Evolutionary conservation across 225 moss, liverwort and hornwort species (phyloP).

Genomic region (Marchantia paleacea): DNA sequence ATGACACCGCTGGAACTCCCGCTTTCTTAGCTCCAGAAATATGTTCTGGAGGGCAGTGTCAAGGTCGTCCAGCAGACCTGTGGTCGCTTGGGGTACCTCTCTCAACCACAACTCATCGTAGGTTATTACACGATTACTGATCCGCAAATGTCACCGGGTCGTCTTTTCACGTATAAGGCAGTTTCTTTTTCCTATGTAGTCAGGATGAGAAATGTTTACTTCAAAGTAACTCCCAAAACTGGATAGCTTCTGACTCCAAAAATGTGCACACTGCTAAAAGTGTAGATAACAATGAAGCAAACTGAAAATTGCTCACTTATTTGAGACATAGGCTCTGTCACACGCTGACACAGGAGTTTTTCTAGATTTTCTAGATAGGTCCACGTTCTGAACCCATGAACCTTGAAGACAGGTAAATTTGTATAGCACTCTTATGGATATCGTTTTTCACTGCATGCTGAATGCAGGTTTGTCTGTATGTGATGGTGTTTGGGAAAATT

Average conservation of each 20-base stretch:
- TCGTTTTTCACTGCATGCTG: neutral
- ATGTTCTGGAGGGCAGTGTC: constrained; percentile 48
- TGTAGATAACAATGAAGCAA: too few relatives aligned
- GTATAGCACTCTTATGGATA: neutral
- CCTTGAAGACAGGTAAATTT: too few relatives aligned
- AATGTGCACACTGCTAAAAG: too few relatives aligned
- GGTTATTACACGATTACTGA: neutral
- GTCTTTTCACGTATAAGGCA: neutral
- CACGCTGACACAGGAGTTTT: neutral
- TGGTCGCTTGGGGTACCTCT: constrained; percentile 58
- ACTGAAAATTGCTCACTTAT: too few relatives aligned
- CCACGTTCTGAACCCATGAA: neutral
- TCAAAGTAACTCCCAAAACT: neutral
- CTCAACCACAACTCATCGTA: neutral
- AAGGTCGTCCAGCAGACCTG: constrained; percentile 52
- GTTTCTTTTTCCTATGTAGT: neutral
- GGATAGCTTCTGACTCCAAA: neutral
- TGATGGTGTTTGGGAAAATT: constrained; percentile 44
- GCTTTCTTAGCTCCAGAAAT: constrained; percentile 62
- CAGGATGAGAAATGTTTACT: neutral
- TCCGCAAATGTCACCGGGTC: too few relatives aligned
- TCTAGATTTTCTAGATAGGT: neutral
- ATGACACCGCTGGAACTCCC: constrained; percentile 55
- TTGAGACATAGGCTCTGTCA: too few relatives aligned
- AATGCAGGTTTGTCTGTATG: constrained; percentile 52